phyloP scores from a whole-genome alignment of 2,329 filamentous ascomycete genomes.

The Pseudogymnoascus sp. region DNA sequence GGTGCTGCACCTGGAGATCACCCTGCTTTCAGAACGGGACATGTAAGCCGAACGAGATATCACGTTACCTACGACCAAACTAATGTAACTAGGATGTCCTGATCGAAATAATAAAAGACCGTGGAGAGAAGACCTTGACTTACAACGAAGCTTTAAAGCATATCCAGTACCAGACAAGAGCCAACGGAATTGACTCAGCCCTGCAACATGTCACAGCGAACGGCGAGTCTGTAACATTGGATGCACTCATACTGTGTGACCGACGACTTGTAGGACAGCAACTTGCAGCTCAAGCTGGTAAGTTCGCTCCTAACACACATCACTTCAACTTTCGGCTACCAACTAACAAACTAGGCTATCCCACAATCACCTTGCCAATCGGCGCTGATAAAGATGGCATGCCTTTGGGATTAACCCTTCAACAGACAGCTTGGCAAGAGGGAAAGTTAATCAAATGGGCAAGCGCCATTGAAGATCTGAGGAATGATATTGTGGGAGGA shows the following conservation, averaged over 20 bases:
- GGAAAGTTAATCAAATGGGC: background rate
- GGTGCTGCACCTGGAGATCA: constrained; percentile 6
- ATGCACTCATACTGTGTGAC: background rate
- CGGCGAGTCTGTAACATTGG: background rate
- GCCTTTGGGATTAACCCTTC: background rate
- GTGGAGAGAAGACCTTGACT: background rate
- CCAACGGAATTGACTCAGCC: background rate
- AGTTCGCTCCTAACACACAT: too few species aligned
- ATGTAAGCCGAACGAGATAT: too few species aligned
- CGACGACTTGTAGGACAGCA: background rate
- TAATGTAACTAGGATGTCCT: too few species aligned
- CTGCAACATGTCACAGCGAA: background rate
- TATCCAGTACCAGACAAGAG: background rate
- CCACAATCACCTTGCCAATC: background rate
- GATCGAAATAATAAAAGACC: background rate
- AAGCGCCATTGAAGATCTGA: background rate
- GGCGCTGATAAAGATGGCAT: background rate
- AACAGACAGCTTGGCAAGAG: background rate
- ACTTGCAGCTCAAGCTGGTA: background rate
- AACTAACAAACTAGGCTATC: background rate
- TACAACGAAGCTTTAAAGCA: background rate
- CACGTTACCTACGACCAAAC: too few species aligned
- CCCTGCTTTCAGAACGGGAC: constrained; percentile 3
- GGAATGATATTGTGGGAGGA: too few species aligned
- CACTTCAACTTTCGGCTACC: too few species aligned